A percentile compares a stretch with the other conserved stretches of the same genome.
Evolutionary conservation across 2,329 filamentous ascomycete genomes (phyloP).

Genomic region (Trichoderma afroharzianum): DNA sequence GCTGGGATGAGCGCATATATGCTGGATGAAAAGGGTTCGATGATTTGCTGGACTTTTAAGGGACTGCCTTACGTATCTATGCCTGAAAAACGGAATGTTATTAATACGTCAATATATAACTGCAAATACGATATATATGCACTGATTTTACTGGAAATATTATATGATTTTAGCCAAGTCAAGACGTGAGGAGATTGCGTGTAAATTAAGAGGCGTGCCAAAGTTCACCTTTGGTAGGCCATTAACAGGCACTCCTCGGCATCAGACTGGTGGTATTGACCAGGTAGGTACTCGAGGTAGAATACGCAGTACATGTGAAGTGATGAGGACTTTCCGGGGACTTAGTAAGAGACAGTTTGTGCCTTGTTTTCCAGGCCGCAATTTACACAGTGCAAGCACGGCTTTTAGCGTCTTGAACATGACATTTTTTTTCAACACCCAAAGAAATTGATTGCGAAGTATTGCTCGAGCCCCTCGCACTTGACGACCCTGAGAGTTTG

Average conservation of each 20-base stretch:
- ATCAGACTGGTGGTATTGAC: too few species aligned
- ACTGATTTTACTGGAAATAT: neutral
- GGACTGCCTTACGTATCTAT: neutral
- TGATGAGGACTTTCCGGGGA: neutral
- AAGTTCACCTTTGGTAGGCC: too few species aligned
- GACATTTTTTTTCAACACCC: slow-evolving; percentile 6
- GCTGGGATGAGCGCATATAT: neutral
- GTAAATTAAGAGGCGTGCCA: neutral
- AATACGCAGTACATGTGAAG: neutral
- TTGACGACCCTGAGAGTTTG: slow-evolving; percentile 27
- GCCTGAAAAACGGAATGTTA: neutral
- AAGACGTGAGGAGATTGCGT: neutral
- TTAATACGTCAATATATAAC: neutral
- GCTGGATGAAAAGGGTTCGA: neutral
- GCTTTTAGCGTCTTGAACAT: neutral
- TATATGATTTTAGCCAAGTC: neutral
- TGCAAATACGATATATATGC: neutral
- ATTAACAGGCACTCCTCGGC: too few species aligned
- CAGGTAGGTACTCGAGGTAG: too few species aligned
- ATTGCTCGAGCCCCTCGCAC: neutral
- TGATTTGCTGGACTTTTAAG: neutral
- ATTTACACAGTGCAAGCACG: neutral
- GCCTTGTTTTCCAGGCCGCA: neutral
- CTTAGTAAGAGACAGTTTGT: neutral
- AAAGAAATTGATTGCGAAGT: neutral